A percentile compares a stretch with the other conserved stretches of the same genome.
These are phyloP conservation scores for Cucurbitaria berberidis DNA, from an alignment of 2,329 filamentous ascomycete species.

Conservation along the genomic window DNA sequence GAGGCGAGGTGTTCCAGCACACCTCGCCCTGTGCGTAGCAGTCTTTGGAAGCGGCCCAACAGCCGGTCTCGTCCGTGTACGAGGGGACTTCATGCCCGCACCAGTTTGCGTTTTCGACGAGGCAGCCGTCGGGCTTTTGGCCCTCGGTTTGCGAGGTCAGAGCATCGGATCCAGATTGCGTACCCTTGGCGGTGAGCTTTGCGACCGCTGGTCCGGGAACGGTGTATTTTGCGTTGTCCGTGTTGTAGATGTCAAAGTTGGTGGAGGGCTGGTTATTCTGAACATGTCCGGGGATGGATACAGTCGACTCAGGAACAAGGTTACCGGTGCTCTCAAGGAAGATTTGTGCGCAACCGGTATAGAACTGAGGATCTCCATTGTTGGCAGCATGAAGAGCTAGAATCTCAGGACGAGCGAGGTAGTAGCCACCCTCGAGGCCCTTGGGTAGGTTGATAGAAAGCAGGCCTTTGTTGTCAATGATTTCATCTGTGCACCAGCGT, in stretches of 20 bases:
- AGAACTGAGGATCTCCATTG: conserved; percentile 68
- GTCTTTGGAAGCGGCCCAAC: conserved; percentile 59
- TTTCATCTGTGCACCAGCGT: conserved; percentile 73
- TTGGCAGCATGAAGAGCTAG: conserved; percentile 70
- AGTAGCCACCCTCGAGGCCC: conserved; percentile 68
- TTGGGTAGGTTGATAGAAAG: conserved; percentile 67
- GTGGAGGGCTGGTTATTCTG: conserved; percentile 61
- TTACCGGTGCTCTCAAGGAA: conserved; percentile 62
- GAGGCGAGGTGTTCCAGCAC: conserved; percentile 67
- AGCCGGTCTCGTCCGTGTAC: conserved; percentile 63
- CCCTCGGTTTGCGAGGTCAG: conserved; percentile 54
- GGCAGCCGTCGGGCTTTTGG: conserved; percentile 61
- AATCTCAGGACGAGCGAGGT: conserved; percentile 74
- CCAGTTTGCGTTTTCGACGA: conserved; percentile 75
- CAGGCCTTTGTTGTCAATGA: conserved; percentile 69
- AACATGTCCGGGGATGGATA: conserved; percentile 72
- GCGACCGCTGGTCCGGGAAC: conserved; percentile 66
- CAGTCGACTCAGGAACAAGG: conserved; percentile 59
- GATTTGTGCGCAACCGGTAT: conserved; percentile 74
- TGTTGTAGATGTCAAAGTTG: conserved; percentile 68
- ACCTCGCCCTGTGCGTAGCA: conserved; percentile 63
- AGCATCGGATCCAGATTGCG: conserved; percentile 9
- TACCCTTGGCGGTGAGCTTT: conserved; percentile 45
- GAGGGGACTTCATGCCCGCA: conserved; percentile 66
- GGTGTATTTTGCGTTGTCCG: conserved; percentile 53